Evolutionary conservation across 2,329 filamentous ascomycete species (phyloP).

Genomic region (Pseudocercospora eumusae): DNA sequence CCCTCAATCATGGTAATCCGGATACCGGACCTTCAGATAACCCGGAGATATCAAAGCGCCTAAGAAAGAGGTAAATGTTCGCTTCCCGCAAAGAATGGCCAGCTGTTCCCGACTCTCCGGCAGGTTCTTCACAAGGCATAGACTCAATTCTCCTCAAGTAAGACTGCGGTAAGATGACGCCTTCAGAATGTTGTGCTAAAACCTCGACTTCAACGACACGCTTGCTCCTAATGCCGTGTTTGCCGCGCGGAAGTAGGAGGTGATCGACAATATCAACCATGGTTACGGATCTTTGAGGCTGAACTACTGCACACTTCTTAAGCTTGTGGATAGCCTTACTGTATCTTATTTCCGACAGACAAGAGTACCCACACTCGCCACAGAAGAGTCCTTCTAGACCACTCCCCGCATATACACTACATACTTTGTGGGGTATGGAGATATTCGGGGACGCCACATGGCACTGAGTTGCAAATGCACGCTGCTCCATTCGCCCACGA

Average conservation of each 20-base stretch:
- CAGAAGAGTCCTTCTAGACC: not conserved
- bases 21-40: no score
- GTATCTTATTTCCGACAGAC: not conserved
- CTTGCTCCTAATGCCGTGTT: not conserved
- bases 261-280: not conserved
- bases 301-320: not conserved
- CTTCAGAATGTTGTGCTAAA: not conserved
- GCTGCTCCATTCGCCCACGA: not conserved
- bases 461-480: not conserved
- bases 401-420: not conserved
- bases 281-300: not conserved
- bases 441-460: not conserved
- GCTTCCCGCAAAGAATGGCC: not conserved
- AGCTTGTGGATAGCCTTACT: constrained; percentile 6
- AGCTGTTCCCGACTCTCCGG: not conserved
- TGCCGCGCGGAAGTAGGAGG: not conserved
- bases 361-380: not conserved
- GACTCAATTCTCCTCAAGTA: not conserved
- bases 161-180: not conserved
- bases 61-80: no score
- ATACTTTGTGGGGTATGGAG: not conserved
- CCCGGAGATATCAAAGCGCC: no score
- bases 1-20: no score
- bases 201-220: not conserved
- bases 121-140: not conserved